phyloP scores from a whole-genome alignment of 176 grass and related monocot species.

The Pharus latifolius region DNA sequence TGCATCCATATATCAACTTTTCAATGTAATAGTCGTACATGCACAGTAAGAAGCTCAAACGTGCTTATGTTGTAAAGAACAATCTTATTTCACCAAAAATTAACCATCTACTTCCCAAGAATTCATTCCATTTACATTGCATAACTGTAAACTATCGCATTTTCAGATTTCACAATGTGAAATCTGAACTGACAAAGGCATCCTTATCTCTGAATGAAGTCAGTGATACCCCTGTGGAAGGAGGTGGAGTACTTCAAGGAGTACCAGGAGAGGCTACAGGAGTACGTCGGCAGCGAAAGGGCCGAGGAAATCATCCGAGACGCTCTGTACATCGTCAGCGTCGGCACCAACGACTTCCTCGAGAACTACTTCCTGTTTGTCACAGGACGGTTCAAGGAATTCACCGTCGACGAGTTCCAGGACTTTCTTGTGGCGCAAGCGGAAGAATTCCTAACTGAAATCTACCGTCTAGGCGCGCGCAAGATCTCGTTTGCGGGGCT shows the following conservation, averaged over 20 bases:
- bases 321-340: slow-evolving; percentile 62
- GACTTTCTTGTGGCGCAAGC: slow-evolving; percentile 54
- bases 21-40: too few relatives aligned
- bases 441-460: slow-evolving; percentile 36
- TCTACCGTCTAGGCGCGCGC: slow-evolving; percentile 52
- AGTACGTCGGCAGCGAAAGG: neutral
- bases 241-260: slow-evolving; percentile 86
- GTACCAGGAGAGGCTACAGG: slow-evolving; percentile 36
- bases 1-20: too few relatives aligned
- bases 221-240: slow-evolving; percentile 64
- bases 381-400: slow-evolving; percentile 46
- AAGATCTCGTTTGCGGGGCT: slow-evolving; percentile 65
- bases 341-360: slow-evolving; percentile 90
- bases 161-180: neutral
- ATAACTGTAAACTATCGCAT: neutral
- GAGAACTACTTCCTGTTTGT: slow-evolving; percentile 76
- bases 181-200: neutral
- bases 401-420: slow-evolving; percentile 42
- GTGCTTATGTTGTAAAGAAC: too few relatives aligned
- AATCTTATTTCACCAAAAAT: too few relatives aligned
- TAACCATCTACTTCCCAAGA: too few relatives aligned
- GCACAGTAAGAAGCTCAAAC: too few relatives aligned
- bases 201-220: slow-evolving; percentile 6
- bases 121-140: neutral
- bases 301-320: slow-evolving; percentile 45